Base-by-base conservation (phyloP, 441 rosid genomes). In the Brassica balearica region DNA sequence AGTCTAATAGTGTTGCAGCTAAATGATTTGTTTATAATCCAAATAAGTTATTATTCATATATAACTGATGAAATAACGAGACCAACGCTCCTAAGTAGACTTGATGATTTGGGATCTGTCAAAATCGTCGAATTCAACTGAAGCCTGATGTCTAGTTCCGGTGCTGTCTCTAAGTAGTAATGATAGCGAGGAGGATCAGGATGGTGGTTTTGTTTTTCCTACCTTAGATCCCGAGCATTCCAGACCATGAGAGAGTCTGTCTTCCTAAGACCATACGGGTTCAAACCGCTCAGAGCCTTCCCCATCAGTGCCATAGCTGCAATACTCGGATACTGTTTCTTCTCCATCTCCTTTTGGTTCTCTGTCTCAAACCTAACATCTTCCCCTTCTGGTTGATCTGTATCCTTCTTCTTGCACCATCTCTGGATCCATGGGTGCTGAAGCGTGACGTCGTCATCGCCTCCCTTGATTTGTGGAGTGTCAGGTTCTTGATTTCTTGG, bases 291-390 rank as follows among this genome's bases (percentile, higher is more conserved):
- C 83, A 91, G 78, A 68, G 92, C 89, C 82, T 90, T 96, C 51
- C 97, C 98, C 97, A 92, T 88, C 87, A 96, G 46, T 65, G 99
- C 99, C 97, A 96, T 94, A 29, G 99, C 99, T 69, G 90, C 97
- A 65, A 91, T 79, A 82, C 99, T 94, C 4, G 99, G 97, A 77
- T 82, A 88, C 38, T 88, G 94, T 82, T 84, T 82, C 87, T 86
- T 87, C 75, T 75, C 84, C 8, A 82, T 14, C 51, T 85, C 82
- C 74, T 84, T 87, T 67, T 87, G 79, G 61, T 74, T 79, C 22
- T 48, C 84, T 56, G 85, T 87, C 80, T 86, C 87, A 60, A 77
- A 81, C 64, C 78, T 70, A 51, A 34, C 81, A 12, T 32, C 74
- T 25, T 77, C 60, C 62, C 81, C 81, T 41, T 48, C 69, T 74